Evolutionary conservation across 768 basidiomycete genomes (phyloP).

Genomic region (Favolaschia claudopus): DNA sequence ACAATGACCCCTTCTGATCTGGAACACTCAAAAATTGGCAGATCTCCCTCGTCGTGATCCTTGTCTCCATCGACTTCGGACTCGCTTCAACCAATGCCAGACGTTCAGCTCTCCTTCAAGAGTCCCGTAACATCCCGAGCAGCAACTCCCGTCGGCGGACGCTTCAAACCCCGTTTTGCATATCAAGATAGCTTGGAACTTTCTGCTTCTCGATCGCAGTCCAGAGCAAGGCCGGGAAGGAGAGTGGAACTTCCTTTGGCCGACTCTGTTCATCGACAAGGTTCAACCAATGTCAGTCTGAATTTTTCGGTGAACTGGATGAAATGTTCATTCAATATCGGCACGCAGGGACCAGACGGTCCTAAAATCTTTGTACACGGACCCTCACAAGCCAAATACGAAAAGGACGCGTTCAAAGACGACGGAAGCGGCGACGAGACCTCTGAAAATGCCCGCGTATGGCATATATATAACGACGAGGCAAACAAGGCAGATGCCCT

Average conservation of each 20-base stretch:
- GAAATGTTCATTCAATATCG: not conserved
- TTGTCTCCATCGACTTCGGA: not conserved
- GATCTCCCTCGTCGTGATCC: too few relatives aligned
- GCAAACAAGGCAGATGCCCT: slow-evolving; percentile 43
- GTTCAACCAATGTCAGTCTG: not conserved
- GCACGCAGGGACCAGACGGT: slow-evolving; percentile 8
- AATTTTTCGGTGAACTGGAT: not conserved
- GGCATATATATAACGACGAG: slow-evolving; percentile 53
- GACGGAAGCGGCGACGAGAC: slow-evolving; percentile 45
- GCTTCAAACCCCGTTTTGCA: slow-evolving; percentile 13
- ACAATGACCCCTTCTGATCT: too few relatives aligned
- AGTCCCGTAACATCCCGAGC: slow-evolving; percentile 11
- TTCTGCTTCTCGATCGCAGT: slow-evolving; percentile 18
- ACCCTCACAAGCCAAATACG: not conserved
- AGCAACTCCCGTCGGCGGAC: slow-evolving; percentile 3
- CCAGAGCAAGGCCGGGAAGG: slow-evolving; percentile 17
- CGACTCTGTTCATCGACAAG: not conserved
- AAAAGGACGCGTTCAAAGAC: slow-evolving; percentile 22
- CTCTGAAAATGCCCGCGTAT: slow-evolving; percentile 44
- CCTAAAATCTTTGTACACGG: slow-evolving; percentile 4
- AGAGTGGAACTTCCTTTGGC: slow-evolving; percentile 1
- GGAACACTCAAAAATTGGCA: too few relatives aligned
- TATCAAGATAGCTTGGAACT: slow-evolving; percentile 20
- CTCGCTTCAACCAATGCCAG: not conserved
- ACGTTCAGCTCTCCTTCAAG: slow-evolving; percentile 11